These are phyloP conservation scores for Mycena haematopus DNA, from an alignment of 768 basidiomycete species.

Conservation along the genomic window DNA sequence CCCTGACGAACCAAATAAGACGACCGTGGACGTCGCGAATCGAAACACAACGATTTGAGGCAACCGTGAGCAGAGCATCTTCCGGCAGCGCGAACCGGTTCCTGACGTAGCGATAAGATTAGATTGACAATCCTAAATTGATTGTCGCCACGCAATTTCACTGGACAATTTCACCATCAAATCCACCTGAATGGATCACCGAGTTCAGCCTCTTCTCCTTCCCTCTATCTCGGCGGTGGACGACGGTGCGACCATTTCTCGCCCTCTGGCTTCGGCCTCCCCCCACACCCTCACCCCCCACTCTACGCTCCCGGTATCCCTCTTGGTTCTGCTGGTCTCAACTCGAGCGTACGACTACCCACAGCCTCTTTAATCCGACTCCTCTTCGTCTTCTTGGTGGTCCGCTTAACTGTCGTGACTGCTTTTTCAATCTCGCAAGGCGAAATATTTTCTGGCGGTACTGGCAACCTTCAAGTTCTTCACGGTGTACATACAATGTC, in stretches of 20 bases:
- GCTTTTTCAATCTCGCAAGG: slow-evolving; percentile 23
- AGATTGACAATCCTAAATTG: background rate
- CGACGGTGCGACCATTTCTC: background rate
- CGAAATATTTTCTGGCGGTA: slow-evolving; percentile 24
- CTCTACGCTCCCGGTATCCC: slow-evolving; percentile 12
- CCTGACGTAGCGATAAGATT: background rate
- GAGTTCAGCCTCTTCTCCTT: background rate
- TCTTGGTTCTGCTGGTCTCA: slow-evolving; percentile 24
- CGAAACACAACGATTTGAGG: too few species aligned
- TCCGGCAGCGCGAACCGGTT: background rate
- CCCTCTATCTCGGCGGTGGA: background rate
- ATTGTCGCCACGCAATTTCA: background rate
- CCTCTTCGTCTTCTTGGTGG: slow-evolving; percentile 19
- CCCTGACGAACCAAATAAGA: too few species aligned
- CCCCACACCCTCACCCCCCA: background rate
- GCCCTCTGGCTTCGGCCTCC: slow-evolving; percentile 21
- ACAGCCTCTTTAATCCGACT: background rate
- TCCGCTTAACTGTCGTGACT: slow-evolving; percentile 33
- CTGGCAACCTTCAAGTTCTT: slow-evolving; percentile 22
- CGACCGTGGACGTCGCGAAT: too few species aligned
- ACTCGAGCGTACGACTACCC: slow-evolving; percentile 18
- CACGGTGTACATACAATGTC: slow-evolving; percentile 28
- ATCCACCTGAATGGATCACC: background rate
- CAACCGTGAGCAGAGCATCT: too few species aligned
- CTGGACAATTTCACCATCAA: too few species aligned